Evolutionary conservation across 2,329 filamentous ascomycete species (phyloP), one percentile per base, ranked within the genome.

Genomic region (Diaporthe velutina): DNA sequence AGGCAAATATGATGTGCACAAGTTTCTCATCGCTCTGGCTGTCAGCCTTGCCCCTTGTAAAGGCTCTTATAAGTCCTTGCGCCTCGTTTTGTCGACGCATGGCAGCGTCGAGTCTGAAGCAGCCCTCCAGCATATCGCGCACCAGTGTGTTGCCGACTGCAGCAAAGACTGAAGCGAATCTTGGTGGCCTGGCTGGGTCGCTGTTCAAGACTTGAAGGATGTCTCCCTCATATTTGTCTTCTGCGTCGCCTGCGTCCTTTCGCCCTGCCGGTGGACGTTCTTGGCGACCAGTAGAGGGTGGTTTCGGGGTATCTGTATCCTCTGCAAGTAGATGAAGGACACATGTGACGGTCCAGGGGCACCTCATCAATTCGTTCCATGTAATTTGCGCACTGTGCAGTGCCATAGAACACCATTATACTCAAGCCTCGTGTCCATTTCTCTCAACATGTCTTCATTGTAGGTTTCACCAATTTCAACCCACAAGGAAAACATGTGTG

Each of bases 281-380:
- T 52, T n/a, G 48, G 52, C 28, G 3, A 10, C 28, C 6, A 33
- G 9, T 19, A 7, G 15, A 10, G 15, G 28, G 52, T 33, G 4
- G 52, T 33, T 9, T 7, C 7, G 28, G 15, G 9, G 13, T 10
- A 28, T 19, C 5, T 5, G 28, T 7, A 8, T 30, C 25, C 5
- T 22, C 17, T 45, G 35, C 9, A 4, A 64, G 60, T 2, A 64
- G 38, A 17, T 45, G 25, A 48, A 64, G 40, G 25, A 28, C 40
- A 12, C 40, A 64, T 30, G 40, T 28, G 25, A 64, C 60, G 9
- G 60, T 64, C 60, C 60, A 64, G 7, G 60, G 60, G n/a, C 25
- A 48, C 4, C 6, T 22, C 60, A 64, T 64, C 38, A 64, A 15
- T 22, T 19, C 1, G 25, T 33, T 30, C 60, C 60, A 64, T 33